Conservation (phyloP, 495 filamentous ascomycete genomes). For the Aspergillus kassunensis region DNA sequence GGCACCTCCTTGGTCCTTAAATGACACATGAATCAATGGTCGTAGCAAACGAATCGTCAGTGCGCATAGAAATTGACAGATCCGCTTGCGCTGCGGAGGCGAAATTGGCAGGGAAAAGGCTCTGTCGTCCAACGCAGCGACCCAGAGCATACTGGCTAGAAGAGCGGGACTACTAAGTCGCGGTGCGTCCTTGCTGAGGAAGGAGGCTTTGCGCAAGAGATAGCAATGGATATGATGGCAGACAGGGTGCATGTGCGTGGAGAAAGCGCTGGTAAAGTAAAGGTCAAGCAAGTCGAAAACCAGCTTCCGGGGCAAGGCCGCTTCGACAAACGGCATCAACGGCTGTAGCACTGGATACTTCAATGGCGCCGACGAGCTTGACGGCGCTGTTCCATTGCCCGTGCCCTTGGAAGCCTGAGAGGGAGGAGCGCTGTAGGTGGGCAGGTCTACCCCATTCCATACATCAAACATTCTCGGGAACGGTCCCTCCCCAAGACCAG, state of each 20-base stretch:
- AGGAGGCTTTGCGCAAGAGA: constrained; percentile 84
- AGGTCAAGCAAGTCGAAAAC: constrained; percentile 84
- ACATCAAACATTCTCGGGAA: constrained; percentile 36
- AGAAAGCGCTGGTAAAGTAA: constrained; percentile 83
- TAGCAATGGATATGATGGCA: constrained; percentile 92
- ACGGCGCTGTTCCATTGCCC: constrained; percentile 16
- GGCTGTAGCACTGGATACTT: constrained; percentile 86
- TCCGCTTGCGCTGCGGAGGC: constrained; percentile 77
- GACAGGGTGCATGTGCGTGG: constrained; percentile 79
- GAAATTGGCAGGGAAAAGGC: constrained; percentile 81
- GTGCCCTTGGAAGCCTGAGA: constrained; percentile 16
- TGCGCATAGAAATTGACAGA: constrained; percentile 87
- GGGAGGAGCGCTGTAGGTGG: constrained; percentile 18
- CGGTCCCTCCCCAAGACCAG: constrained; percentile 26
- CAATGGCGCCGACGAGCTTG: constrained; percentile 31
- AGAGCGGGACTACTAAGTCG: constrained; percentile 82
- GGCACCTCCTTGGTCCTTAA: constrained; percentile 33
- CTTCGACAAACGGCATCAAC: constrained; percentile 68
- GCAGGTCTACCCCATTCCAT: constrained; percentile 34
- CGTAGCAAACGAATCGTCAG: constrained; percentile 82
- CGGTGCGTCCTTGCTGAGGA: constrained; percentile 73
- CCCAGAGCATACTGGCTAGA: constrained; percentile 92
- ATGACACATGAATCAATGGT: constrained; percentile 70
- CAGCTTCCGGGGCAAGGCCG: constrained; percentile 69
- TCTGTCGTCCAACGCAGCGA: constrained; percentile 87